Evolutionary conservation across 2,329 filamentous ascomycete species (phyloP), one percentile per base, ranked within the genome.

Genomic region (Chaetomium sp.): DNA sequence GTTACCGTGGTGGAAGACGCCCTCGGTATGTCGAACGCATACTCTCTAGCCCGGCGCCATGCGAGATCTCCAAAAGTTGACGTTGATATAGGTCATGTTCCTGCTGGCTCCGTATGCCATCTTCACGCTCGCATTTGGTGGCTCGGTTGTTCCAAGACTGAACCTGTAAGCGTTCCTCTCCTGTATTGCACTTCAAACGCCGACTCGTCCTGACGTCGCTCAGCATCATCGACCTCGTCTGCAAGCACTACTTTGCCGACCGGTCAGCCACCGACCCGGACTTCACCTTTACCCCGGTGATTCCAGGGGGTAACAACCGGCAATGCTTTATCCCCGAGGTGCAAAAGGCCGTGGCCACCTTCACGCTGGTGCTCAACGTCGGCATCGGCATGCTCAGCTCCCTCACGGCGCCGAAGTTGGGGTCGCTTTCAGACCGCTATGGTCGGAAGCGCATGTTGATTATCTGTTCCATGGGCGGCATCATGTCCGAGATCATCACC

Each of bases 61-160:
- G 50, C 33, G 51, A 27, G 12, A 42, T 60, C 16, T 21, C 23
- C 2, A 19, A 53, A 38, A 10, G 16, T 27, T 29, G 42, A 42
- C 31, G 4, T 23, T 23, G 49, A 23, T 55, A 13, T 49, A 91
- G 91, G 86, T 96, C 60, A 91, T 83, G 76, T 98, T 93, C 91
- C 82, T 98, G 4, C 76, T 98, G 8, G 86, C 85, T 0, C 91
- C 93, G 0, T 95, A 93, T 76, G 82, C 90, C 63, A 77, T 97
- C 53, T 94, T 92, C 74, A 92, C 92, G 0, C 80, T 96, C 61
- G 93, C 93, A 0, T 94, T 95, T 76, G 95, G 94, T 35, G 92
- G 92, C 63, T 85, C 91, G 7, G 81, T 95, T 8, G 91, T 97
- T 9, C 93, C 94, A 10, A 95, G 90, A 75, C 82, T 97, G 67